Conservation (phyloP, 495 filamentous ascomycete genomes). For the Peziza echinospora region DNA sequence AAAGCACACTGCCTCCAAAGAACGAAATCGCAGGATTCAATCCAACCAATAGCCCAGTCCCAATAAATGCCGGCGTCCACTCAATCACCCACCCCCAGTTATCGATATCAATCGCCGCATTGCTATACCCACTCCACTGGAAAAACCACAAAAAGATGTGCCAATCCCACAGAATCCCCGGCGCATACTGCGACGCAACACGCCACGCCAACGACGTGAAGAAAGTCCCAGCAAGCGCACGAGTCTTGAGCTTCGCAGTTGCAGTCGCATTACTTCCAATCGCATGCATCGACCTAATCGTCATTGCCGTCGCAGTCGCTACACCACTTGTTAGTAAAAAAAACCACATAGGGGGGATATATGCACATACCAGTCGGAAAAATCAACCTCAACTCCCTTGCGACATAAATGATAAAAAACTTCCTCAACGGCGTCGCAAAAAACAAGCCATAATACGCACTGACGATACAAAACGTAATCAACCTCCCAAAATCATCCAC, state of each 20-base stretch:
- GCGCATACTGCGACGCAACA: constrained; percentile 37
- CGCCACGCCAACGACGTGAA: constrained; percentile 28
- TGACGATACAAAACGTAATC: constrained; percentile 38
- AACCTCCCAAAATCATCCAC: constrained; percentile 35
- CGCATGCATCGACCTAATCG: constrained; percentile 43
- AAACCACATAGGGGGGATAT: too few species aligned
- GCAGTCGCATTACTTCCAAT: constrained; percentile 25
- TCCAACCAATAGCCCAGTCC: constrained; percentile 42
- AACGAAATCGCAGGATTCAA: constrained; percentile 43
- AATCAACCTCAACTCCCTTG: constrained; percentile 37
- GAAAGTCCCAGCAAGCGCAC: constrained; percentile 33
- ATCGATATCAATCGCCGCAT: constrained; percentile 35
- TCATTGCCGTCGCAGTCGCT: constrained; percentile 38
- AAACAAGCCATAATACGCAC: constrained; percentile 46
- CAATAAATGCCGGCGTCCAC: constrained; percentile 46
- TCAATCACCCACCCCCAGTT: constrained; percentile 46
- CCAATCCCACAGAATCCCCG: constrained; percentile 46
- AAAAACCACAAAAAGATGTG: constrained; percentile 42
- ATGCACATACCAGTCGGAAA: constrained; percentile 36
- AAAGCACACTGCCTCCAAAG: constrained; percentile 35
- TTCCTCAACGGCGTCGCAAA: constrained; percentile 45
- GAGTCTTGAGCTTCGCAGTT: constrained; percentile 34
- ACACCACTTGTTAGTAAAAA: constrained; percentile 6
- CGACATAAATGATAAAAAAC: constrained; percentile 47
- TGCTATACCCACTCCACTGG: constrained; percentile 33